phyloP scores from a whole-genome alignment of 805 yeast species.

The Zygotorulaspora florentina region DNA sequence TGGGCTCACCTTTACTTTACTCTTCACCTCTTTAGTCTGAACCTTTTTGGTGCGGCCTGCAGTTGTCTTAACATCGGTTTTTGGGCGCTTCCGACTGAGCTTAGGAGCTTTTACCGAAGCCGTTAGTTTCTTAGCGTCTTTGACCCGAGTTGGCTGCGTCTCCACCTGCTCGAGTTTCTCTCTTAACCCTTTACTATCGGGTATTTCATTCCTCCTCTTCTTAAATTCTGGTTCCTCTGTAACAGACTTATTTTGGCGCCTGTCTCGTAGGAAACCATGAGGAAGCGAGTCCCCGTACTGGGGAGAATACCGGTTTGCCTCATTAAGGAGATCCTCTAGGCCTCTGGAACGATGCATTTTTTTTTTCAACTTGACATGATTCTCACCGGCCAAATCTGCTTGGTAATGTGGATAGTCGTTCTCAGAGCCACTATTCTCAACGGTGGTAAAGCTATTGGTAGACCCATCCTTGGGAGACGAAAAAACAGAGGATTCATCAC shows the following conservation, averaged over 20 bases:
- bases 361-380: background rate
- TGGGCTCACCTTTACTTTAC: too few species aligned
- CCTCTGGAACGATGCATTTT: conserved; percentile 4
- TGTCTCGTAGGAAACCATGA: conserved; percentile 21
- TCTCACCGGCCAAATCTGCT: background rate
- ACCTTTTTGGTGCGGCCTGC: too few species aligned
- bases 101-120: too few species aligned
- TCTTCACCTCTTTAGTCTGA: too few species aligned
- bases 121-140: too few species aligned
- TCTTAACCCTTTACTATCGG: background rate
- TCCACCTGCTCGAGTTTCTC: background rate
- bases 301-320: conserved; percentile 28
- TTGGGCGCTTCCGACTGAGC: too few species aligned
- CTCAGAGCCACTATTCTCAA: background rate
- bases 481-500: conserved; percentile 1
- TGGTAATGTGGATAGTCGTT: background rate
- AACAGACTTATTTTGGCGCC: conserved; percentile 2
- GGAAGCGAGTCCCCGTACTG: conserved; percentile 27
- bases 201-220: background rate
- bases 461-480: conserved; percentile 4
- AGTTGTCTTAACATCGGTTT: too few species aligned
- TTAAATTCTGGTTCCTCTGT: background rate
- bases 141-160: background rate
- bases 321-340: conserved; percentile 23
- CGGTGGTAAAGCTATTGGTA: background rate